These are phyloP conservation scores for Metschnikowia reukaufii DNA, from an alignment of 805 yeast genomes.

Conservation along the genomic window DNA sequence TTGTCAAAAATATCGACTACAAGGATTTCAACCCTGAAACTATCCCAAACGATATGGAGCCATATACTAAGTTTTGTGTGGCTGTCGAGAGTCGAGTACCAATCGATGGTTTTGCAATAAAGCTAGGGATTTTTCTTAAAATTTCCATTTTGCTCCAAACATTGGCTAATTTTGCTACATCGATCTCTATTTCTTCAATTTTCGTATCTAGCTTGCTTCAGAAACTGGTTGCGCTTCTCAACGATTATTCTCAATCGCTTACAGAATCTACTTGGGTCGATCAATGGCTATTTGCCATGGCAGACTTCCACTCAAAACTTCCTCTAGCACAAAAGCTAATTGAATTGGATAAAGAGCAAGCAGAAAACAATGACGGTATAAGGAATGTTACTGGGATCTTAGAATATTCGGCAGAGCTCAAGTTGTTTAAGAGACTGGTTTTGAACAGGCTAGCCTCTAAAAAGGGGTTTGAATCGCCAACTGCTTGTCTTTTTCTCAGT, in stretches of 20 bases:
- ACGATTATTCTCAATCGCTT: conserved; percentile 31
- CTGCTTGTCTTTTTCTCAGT: conserved; percentile 25
- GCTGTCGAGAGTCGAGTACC: conserved; percentile 10
- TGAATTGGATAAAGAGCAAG: conserved; percentile 21
- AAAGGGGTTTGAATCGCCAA: conserved; percentile 13
- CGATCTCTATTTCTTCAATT: conserved; percentile 43
- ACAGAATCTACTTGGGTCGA: conserved; percentile 20
- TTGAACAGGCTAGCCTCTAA: conserved; percentile 13
- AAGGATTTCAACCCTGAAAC: conserved; percentile 13
- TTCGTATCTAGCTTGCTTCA: conserved; percentile 41
- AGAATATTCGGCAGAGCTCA: conserved; percentile 51
- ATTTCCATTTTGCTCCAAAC: conserved; percentile 37
- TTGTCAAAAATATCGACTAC: conserved; percentile 3
- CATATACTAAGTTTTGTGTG: conserved; percentile 9
- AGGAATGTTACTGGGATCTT: conserved; percentile 24
- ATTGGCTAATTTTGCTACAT: conserved; percentile 35
- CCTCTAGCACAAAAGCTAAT: conserved; percentile 26
- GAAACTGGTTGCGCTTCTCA: conserved; percentile 38
- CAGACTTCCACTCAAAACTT: conserved; percentile 41
- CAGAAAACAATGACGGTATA: conserved; percentile 16
- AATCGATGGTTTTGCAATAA: conserved; percentile 12
- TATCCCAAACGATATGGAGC: conserved; percentile 3
- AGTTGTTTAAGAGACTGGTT: conserved; percentile 45
- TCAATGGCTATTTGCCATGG: conserved; percentile 42
- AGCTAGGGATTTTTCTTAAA: conserved; percentile 33